Base-by-base conservation (phyloP, 2,329 filamentous ascomycete species). In the Tolypocladium cylindrosporum region DNA sequence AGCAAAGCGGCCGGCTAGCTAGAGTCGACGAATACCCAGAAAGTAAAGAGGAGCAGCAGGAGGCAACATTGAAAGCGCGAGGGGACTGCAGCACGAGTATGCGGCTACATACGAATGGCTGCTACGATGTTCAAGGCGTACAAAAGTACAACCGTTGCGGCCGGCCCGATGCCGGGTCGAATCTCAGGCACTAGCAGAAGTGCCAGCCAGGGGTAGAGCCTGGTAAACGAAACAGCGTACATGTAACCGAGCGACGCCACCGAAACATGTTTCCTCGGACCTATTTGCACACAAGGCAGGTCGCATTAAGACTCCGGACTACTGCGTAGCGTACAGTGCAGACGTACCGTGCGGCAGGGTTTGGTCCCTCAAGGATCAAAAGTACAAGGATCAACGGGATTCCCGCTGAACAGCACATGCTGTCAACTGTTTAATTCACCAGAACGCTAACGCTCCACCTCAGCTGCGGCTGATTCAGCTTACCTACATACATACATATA, bases 381-480 rank as follows among this genome's bases (percentile, higher is more conserved):
- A 21, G 19, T 13, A 51, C 48, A 19, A n/a, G 48, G 48, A 9
- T 51, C 16, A 50, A 31, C 9, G 1, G 14, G 45, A 10, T 19
- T 10, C 45, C 9, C 27, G 8, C 27, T 34, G 27, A 10, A n/a
- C 8, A 50, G 27, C 27, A 6, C 34, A 21, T 37, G 48, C 19
- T 10, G 9, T n/a, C 27, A 36, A 21, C 31, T n/a, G 4, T 14
- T 21, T 2, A 19, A 34, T 16, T 31, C 6, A 4, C 24, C 52
- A 9, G 48, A 51, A 36, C 4, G 9, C 31, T 19, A 51, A 36
- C 4, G 9, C 31, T 19, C 48, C 31, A 4, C 10, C 14, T 53
- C 9, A 54, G 52, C 48, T 58, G 57, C 57, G 57, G 57, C 57
- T 58, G 57, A 58, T 55, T 58, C 57, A 58, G 57, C 57, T 58